Evolutionary conservation across 768 basidiomycete species (phyloP).

Genomic region (Sporobolomyces pararoseus): DNA sequence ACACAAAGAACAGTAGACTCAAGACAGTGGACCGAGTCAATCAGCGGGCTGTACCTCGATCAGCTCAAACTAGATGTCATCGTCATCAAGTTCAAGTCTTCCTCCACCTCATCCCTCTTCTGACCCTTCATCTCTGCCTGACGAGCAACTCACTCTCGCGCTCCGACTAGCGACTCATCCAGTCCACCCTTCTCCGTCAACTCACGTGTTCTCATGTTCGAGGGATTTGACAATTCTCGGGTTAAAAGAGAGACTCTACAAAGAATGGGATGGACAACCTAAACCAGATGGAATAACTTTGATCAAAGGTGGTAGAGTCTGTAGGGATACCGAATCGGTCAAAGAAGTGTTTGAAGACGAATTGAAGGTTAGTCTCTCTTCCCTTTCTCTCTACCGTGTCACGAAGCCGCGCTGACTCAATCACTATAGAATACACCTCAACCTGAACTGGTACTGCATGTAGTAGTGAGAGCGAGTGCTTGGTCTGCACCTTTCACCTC

Average conservation of each 20-base stretch:
- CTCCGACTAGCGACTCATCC: slow-evolving; percentile 18
- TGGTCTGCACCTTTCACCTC: slow-evolving; percentile 26
- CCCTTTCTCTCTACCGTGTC: too few species aligned
- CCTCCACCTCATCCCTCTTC: not conserved
- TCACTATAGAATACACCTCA: not conserved
- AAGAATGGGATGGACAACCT: slow-evolving; percentile 27
- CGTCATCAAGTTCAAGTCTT: too few species aligned
- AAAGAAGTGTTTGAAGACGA: slow-evolving; percentile 9
- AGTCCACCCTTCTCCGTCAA: not conserved
- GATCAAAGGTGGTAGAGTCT: slow-evolving; percentile 22
- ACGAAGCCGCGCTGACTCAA: not conserved
- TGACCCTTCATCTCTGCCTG: not conserved
- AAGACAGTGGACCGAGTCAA: too few species aligned
- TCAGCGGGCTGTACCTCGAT: too few species aligned
- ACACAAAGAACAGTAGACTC: too few species aligned
- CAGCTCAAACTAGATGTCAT: not conserved
- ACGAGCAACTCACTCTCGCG: not conserved
- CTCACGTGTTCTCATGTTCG: not conserved
- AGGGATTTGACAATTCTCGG: slow-evolving; percentile 14
- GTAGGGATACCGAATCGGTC: slow-evolving; percentile 17
- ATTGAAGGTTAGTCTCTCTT: not conserved
- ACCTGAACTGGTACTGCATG: not conserved
- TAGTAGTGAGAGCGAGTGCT: slow-evolving; percentile 24
- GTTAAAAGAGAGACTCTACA: slow-evolving; percentile 1
- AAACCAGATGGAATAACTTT: slow-evolving; percentile 1